Conservation (phyloP, 73 alveolate species). For the Paramecium tetraurelia region DNA sequence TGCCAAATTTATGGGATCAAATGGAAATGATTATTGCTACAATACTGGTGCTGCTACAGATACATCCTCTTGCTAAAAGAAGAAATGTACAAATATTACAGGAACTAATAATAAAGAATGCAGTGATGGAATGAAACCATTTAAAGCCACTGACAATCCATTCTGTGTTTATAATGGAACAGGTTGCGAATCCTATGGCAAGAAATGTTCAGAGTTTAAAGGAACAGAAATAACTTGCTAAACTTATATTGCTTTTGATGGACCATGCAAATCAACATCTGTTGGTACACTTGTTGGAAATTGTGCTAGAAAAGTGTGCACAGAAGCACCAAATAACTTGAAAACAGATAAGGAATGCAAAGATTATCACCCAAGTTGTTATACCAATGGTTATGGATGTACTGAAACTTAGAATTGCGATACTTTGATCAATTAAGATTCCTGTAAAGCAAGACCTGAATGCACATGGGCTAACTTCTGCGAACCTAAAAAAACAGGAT, state of each 20-base stretch:
- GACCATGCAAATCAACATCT: slow-evolving; percentile 2
- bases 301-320: not conserved
- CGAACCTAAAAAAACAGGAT: not conserved
- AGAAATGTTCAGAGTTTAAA: not conserved
- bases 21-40: not conserved
- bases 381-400: slow-evolving; percentile 33
- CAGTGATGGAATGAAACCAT: not conserved
- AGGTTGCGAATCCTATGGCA: not conserved
- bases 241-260: not conserved
- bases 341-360: not conserved
- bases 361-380: not conserved
- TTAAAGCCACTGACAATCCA: not conserved
- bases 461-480: slow-evolving; percentile 20
- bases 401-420: not conserved
- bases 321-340: slow-evolving; percentile 22
- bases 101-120: not conserved
- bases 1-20: not conserved
- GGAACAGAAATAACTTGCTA: not conserved
- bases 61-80: not conserved
- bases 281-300: not conserved
- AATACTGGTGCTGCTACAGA: not conserved
- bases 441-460: not conserved
- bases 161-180: not conserved
- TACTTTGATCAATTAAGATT: not conserved
- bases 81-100: not conserved